Evolutionary conservation across 2,329 filamentous ascomycete genomes (phyloP), one percentile per base, ranked within the genome.

Genomic region (Aureobasidium lini): DNA sequence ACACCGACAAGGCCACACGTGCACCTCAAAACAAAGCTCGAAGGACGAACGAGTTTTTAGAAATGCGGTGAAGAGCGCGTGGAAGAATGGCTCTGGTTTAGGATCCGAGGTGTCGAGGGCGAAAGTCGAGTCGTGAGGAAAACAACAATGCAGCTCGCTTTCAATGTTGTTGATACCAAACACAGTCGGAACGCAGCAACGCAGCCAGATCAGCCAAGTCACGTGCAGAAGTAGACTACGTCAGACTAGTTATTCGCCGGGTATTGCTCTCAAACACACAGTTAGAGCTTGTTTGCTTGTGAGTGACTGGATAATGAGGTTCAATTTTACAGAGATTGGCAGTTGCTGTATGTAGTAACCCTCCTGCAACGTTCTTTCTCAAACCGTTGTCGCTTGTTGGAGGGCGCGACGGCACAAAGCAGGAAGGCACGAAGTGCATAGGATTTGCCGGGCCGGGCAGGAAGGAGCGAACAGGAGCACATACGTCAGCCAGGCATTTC

Each of bases 281-380:
- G 53, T 29, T 11, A 47, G 10, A 47, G 32, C 15, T 39, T 44
- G 53, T 57, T 57, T 57, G 53, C 53, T 15, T 31, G 6, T 11
- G 11, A 37, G 53, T n/a, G 16, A 28, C 13, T 8, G 9, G 13
- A 43, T 47, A 39, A 57, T 57, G 39, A 47, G 53, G 13, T 23
- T 48, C 34, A 58, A 58, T 58, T 39, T 58, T 44, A 9, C 9
- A 23, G 44, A 58, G 18, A 58, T 58, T 40, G 36, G 54, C 54
- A 18, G 54, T 58, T 58, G 54, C 44, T 48, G 44, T 23, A 32
- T 40, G 10, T 28, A 42, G 43, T 10, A 40, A 9, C 9, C 28
- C 34, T 49, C 36, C 54, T 58, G 44, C 43, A 58, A 48, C 54
- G 43, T 48, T 44, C 36, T 31, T 48, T 46, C 15, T 32, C 39